A percentile compares a stretch with the other conserved stretches of the same genome.
These are phyloP conservation scores for Cryptococcus sp. DNA, from an alignment of 1,284 basidiomycete genomes.

Conservation along the genomic window DNA sequence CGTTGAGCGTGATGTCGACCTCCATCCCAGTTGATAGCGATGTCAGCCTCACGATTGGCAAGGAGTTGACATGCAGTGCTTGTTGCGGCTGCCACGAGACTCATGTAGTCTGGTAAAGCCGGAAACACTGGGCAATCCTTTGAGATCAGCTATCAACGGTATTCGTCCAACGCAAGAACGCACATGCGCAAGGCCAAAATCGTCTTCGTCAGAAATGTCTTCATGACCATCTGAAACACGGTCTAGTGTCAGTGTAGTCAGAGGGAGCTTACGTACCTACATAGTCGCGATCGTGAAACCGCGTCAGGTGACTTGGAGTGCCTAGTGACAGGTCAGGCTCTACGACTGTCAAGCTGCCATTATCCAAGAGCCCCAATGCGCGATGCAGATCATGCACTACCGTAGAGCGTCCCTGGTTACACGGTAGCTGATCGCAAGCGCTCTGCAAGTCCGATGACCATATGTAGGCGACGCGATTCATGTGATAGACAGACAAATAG, in stretches of 20 bases:
- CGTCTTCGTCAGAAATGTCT: slow-evolving; percentile 45
- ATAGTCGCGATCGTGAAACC: slow-evolving; percentile 49
- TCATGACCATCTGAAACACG: slow-evolving; percentile 9
- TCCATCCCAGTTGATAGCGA: slow-evolving; percentile 79
- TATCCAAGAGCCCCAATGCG: slow-evolving; percentile 56
- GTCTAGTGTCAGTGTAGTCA: slow-evolving; percentile 7
- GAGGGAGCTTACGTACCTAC: slow-evolving; percentile 32
- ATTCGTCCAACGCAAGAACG: slow-evolving; percentile 11
- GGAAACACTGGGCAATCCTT: slow-evolving; percentile 79
- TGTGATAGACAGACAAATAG: no score
- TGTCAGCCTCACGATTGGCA: slow-evolving; percentile 53
- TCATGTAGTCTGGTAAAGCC: slow-evolving; percentile 65
- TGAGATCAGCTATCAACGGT: neutral
- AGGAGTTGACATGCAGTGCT: slow-evolving; percentile 66
- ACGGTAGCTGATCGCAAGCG: slow-evolving; percentile 59
- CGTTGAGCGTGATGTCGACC: slow-evolving; percentile 56
- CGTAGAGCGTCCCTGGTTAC: slow-evolving; percentile 72
- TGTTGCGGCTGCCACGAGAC: slow-evolving; percentile 69
- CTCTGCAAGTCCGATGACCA: slow-evolving; percentile 34
- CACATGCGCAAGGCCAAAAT: slow-evolving; percentile 62
- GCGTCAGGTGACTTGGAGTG: slow-evolving; percentile 32
- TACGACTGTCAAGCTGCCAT: slow-evolving; percentile 18
- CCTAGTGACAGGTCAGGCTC: slow-evolving; percentile 25
- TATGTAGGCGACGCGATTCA: slow-evolving; percentile 20
- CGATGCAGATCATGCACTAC: slow-evolving; percentile 70